These are phyloP conservation scores for Tinospora cordifolia DNA, from an alignment of 164 flowering plant species.

Conservation along the genomic window DNA sequence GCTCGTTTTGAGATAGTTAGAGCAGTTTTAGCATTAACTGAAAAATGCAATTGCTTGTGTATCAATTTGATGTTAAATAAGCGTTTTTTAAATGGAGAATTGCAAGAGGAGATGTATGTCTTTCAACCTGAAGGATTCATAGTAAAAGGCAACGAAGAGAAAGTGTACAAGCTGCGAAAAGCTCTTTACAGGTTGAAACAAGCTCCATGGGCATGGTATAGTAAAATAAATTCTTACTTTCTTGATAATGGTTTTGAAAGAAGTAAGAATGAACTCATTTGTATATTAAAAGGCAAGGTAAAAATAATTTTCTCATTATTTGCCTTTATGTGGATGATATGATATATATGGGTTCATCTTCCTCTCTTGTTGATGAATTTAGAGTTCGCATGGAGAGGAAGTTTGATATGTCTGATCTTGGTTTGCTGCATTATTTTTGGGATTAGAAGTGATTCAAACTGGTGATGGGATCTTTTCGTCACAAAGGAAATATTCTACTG, in stretches of 20 bases:
- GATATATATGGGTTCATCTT: not conserved
- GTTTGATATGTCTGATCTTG: conserved; percentile 18
- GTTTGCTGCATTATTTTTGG: conserved; percentile 11
- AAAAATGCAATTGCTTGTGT: not conserved
- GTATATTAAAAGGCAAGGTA: not conserved
- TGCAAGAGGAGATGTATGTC: not conserved
- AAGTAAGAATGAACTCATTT: conserved; percentile 6
- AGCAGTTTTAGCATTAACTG: too few species aligned
- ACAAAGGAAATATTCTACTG: conserved; percentile 8
- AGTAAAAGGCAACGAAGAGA: not conserved
- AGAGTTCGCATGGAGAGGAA: conserved; percentile 7
- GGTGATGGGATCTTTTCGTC: conserved; percentile 8
- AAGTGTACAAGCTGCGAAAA: not conserved
- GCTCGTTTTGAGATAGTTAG: too few species aligned
- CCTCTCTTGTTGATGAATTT: conserved; percentile 10
- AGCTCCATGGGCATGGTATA: conserved; percentile 14
- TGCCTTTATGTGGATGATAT: conserved; percentile 13
- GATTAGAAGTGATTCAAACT: conserved; percentile 3
- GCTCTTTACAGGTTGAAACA: conserved; percentile 8
- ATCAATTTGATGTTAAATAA: not conserved
- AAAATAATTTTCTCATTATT: not conserved
- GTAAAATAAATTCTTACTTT: not conserved
- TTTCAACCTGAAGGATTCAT: not conserved
- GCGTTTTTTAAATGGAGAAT: not conserved
- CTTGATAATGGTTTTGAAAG: not conserved